Conservation (phyloP, 257 asterid species). For the Lantana camara region DNA sequence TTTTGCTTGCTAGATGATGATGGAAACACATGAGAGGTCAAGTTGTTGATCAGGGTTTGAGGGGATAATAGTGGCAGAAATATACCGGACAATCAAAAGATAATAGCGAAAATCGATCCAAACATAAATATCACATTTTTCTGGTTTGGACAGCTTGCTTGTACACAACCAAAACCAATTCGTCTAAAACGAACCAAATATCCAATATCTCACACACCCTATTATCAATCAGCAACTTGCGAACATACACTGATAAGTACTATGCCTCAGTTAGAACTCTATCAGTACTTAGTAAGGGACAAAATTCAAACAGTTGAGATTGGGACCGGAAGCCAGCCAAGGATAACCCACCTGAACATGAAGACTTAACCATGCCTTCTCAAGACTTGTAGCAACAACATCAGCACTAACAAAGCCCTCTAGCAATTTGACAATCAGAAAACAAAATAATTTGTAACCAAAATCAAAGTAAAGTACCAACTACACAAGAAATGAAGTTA, state of each 20-base stretch:
- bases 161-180: too few species aligned
- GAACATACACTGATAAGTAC: constrained; percentile 10
- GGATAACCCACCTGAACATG: constrained; percentile 75
- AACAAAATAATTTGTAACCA: not conserved
- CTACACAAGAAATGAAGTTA: constrained; percentile 15
- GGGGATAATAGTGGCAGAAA: not conserved
- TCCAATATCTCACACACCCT: not conserved
- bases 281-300: not conserved
- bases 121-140: not conserved
- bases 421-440: constrained; percentile 37
- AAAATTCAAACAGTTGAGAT: constrained; percentile 15
- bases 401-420: constrained; percentile 80
- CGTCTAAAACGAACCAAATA: constrained; percentile 16
- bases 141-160: too few species aligned
- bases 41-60: not conserved
- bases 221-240: not conserved
- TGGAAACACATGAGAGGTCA: not conserved
- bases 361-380: constrained; percentile 92
- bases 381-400: constrained; percentile 68
- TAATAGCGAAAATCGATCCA: constrained; percentile 12
- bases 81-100: constrained; percentile 7
- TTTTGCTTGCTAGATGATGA: constrained; percentile 1
- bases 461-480: constrained; percentile 18
- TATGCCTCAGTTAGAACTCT: constrained; percentile 4
- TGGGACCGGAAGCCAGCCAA: constrained; percentile 22